Base-by-base conservation (phyloP, 148 eudicot species). In the Drosera capensis region DNA sequence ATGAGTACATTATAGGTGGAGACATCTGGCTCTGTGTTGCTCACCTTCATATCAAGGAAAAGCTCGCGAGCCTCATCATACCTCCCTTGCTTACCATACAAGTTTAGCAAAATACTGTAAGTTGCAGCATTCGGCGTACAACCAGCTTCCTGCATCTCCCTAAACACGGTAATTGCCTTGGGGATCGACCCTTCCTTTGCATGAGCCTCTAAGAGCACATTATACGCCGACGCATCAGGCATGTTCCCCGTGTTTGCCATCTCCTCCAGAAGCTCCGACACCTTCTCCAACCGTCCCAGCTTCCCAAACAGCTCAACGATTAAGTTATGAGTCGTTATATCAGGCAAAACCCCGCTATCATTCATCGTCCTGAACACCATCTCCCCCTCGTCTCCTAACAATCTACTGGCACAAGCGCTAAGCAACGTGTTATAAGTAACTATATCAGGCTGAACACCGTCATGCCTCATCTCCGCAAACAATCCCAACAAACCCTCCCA, bases 351-450 rank as follows among this genome's bases (percentile, higher is more conserved):
- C 63, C 96, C 94, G 12, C 94, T 74, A 43, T 88, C 94, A 44
- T 79, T 88, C 96, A 88, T 88, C 8, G 92, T 83, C 77, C 78
- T 74, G 47, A 83, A 88, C 24, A 83, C 92, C 96, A 79, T 88
- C 52, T 77, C 92, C 3, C 90, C 96, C 70, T 88, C 96, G 44
- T 83, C 86, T 11, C 67, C 73, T 12, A 83, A 67, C 28, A 78
- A 80, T 50, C 94, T 72, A 54, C 26, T 68, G 18, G 90, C 75
- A 67, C 96, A 88, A 5, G 96, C 96, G 54, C 81, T 65, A 66
- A 88, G 84, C 68, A 88, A 56, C 3, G 82, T 79, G 41, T 88
- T 88, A 48, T 88, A 88, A 30, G 96, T 88, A 21, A 88, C 78
- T 7, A 88, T 75, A 72, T 88, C 96, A 6, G 96, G 96, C 35